Percentiles rank a stretch among this genome's conserved stretches.
phyloP scores from a whole-genome alignment of 2,329 filamentous ascomycete species.

The Raffaelea ambrosiae region DNA sequence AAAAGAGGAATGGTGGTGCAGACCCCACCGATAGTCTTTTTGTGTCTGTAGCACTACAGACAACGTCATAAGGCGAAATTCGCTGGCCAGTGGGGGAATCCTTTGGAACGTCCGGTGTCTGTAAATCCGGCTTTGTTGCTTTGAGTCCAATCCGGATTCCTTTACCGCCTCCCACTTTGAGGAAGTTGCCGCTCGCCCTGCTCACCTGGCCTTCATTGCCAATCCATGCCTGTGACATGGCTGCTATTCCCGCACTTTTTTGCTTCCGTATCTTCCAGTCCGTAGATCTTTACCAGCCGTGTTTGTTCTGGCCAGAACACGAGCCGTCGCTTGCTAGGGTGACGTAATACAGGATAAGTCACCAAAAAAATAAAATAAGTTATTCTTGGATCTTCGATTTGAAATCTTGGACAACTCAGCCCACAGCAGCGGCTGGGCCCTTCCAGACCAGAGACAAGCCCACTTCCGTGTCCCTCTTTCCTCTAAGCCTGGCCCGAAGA shows the following conservation, averaged over 20 bases:
- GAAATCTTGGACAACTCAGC: constrained; percentile 1
- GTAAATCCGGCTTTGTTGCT: too few relatives aligned
- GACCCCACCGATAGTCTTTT: too few relatives aligned
- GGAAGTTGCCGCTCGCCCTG: neutral
- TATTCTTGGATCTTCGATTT: neutral
- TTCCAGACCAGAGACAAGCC: neutral
- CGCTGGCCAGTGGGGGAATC: neutral
- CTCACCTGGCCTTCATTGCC: neutral
- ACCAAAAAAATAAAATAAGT: too few relatives aligned
- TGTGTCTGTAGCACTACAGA: neutral
- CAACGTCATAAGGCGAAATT: neutral
- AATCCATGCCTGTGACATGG: neutral
- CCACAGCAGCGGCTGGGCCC: neutral
- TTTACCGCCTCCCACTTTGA: neutral
- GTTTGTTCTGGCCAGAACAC: neutral
- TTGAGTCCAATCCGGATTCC: neutral
- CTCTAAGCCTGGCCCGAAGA: too few relatives aligned
- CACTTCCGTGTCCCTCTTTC: too few relatives aligned
- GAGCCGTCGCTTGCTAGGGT: neutral
- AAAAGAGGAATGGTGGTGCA: neutral
- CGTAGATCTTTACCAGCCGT: neutral
- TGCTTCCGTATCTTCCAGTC: neutral
- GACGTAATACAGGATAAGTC: neutral
- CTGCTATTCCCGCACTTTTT: neutral
- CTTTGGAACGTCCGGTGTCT: constrained; percentile 5